Base-by-base conservation (phyloP, 139 green algal species). In the Tetratostichococcus sp. region DNA sequence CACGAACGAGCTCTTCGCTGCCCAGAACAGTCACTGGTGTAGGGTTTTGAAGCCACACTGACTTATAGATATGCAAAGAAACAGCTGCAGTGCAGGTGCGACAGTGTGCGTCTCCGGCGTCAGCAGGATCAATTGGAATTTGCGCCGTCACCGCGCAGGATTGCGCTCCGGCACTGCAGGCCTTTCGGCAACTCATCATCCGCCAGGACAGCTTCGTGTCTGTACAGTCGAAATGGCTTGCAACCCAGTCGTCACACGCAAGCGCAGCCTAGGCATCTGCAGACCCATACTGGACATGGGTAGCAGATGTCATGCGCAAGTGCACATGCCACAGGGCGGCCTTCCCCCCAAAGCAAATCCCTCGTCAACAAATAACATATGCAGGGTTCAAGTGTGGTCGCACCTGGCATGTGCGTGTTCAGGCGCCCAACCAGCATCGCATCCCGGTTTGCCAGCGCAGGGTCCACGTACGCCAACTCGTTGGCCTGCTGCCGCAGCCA, bases 391-490 rank as follows among this genome's bases (percentile, higher is more conserved):
- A n/a, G n/a, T n/a, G n/a, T n/a, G n/a, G n/a, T 26, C 19, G 50
- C 28, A 79, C 78, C 78, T 43, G 81, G 71, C 30, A 78, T 31
- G 83, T 87, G 79, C 1, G 92, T 97, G 80, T 96, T 90, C 34
- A 95, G 83, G 4, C 91, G 80, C 1, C 93, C 93, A 4, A 97
- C 77, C 8, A 79, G 84, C 82, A 94, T 88, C 5, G 93, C 92
- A 67, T 98, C 93, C 14, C 93, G 67, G 0, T 88, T 97, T 2
- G 91, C 90, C 34, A 88, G 91, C 21, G 31, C 69, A 74, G 93
- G 92, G 83, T 97, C 77, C 65, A 84, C 85, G 80, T 97, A 98
- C 0, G 90, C 87, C 87, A 96, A 91, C 72, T 90, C 78, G 88
- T 92, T 95, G 65, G 91, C 84, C 33, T 62, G 71, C 73, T 86